Conservation (phyloP, 257 asterid species). For the Coffea canephora region DNA sequence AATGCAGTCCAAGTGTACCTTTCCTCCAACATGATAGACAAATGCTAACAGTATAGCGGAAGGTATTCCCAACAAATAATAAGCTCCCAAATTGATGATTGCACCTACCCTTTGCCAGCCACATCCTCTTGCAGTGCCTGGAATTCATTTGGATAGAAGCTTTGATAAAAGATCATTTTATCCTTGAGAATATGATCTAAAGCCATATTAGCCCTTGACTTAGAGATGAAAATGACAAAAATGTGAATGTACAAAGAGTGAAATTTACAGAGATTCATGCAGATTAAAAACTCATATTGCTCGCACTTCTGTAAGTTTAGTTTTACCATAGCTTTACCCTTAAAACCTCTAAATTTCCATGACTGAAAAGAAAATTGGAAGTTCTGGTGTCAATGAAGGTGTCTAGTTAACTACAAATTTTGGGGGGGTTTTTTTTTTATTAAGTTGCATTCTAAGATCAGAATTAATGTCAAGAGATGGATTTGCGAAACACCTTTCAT, state of each 20-base stretch:
- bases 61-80: slow-evolving; percentile 27
- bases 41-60: slow-evolving; percentile 25
- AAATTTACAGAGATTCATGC: not conserved
- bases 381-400: too few relatives aligned
- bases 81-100: slow-evolving; percentile 24
- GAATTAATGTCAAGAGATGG: not conserved
- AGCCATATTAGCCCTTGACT: not conserved
- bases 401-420: too few relatives aligned
- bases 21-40: slow-evolving; percentile 20
- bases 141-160: not conserved
- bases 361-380: not conserved
- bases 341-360: too few relatives aligned
- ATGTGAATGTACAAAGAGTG: not conserved
- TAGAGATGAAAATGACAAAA: not conserved
- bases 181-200: too few relatives aligned
- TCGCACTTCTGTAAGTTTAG: too few relatives aligned
- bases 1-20: slow-evolving; percentile 5
- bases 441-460: not conserved
- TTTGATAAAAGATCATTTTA: not conserved
- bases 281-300: not conserved
- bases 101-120: slow-evolving; percentile 31
- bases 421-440: too few relatives aligned
- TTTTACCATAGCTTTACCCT: not conserved
- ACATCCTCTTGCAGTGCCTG: slow-evolving; percentile 27
- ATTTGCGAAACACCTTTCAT: too few relatives aligned